Percentiles rank a stretch among this genome's conserved stretches.
Evolutionary conservation across 192 early-diverging fungal species (phyloP).

Genomic region (Coemansia javaensis): DNA sequence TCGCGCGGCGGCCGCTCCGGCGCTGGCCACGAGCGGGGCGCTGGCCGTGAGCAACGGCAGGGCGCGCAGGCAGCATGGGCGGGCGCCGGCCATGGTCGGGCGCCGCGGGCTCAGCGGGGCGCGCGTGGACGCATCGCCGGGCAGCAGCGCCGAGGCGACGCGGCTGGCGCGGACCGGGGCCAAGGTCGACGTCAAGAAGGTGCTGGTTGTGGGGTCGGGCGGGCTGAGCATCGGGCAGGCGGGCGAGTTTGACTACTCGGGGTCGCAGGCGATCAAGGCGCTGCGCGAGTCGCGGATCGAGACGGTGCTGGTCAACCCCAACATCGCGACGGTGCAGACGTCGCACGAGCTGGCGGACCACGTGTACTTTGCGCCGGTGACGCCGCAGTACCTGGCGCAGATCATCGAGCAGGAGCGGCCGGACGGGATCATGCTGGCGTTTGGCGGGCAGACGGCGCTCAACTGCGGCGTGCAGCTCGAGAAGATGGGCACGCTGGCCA

Average conservation of each 20-base stretch:
- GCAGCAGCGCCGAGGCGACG: slow-evolving; percentile 29
- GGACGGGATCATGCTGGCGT: slow-evolving; percentile 92
- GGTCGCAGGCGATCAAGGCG: slow-evolving; percentile 97
- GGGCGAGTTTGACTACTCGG: slow-evolving; percentile 99
- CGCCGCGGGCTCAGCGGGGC: slow-evolving; percentile 30
- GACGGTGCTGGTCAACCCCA: slow-evolving; percentile 97
- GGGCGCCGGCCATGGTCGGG: no score
- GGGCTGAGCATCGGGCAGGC: slow-evolving; percentile 96
- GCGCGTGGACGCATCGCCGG: slow-evolving; percentile 14
- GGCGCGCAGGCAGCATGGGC: no score
- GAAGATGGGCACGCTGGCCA: slow-evolving; percentile 73
- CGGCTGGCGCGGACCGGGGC: slow-evolving; percentile 41
- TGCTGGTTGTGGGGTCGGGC: slow-evolving; percentile 91
- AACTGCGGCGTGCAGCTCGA: slow-evolving; percentile 93
- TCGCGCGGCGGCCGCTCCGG: neutral
- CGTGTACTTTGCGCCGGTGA: slow-evolving; percentile 95
- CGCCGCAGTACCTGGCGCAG: slow-evolving; percentile 84
- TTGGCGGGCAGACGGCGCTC: slow-evolving; percentile 95
- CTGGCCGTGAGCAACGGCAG: no score
- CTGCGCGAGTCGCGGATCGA: slow-evolving; percentile 85
- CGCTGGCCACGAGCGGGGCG: neutral
- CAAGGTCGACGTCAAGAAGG: slow-evolving; percentile 70
- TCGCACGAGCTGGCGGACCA: slow-evolving; percentile 85
- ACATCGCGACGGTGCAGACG: slow-evolving; percentile 99
- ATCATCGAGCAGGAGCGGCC: slow-evolving; percentile 92